phyloP scores from a whole-genome alignment of 1,284 basidiomycete species.

The Sporisorium iseilematis-ciliati region DNA sequence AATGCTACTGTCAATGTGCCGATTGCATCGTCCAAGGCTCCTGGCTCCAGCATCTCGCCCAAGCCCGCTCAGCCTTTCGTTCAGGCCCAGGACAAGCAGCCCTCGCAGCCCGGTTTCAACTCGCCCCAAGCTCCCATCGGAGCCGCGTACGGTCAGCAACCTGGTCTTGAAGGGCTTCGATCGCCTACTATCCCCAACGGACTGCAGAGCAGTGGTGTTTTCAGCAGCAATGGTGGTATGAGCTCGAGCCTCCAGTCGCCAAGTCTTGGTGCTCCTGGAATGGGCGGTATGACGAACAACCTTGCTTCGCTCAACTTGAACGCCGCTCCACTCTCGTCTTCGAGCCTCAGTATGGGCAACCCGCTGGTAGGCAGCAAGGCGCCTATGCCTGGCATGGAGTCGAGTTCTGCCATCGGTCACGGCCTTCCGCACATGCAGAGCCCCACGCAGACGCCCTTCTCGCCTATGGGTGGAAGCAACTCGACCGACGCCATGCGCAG shows the following conservation, averaged over 20 bases:
- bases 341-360: constrained; percentile 19
- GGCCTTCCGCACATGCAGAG: constrained; percentile 39
- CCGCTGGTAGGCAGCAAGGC: constrained; percentile 31
- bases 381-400: constrained; percentile 29
- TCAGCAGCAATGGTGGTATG: constrained; percentile 34
- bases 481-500: constrained; percentile 38
- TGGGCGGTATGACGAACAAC: constrained; percentile 45
- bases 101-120: constrained; percentile 11
- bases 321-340: constrained; percentile 27
- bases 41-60: constrained; percentile 37
- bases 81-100: constrained; percentile 32
- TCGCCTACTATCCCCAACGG: constrained; percentile 55
- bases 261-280: constrained; percentile 30
- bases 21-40: constrained; percentile 21
- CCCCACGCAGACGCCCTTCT: constrained; percentile 46
- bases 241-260: constrained; percentile 48
- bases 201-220: constrained; percentile 25
- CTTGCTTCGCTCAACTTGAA: constrained; percentile 56
- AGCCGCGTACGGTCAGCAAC: constrained; percentile 33
- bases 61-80: constrained; percentile 32
- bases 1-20: constrained; percentile 19
- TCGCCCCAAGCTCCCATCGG: constrained; percentile 23
- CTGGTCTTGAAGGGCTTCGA: constrained; percentile 46
- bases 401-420: constrained; percentile 11
- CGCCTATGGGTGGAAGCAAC: constrained; percentile 38